Conservation (phyloP, 306 rosid genomes). For the Begonia peltatifolia region DNA sequence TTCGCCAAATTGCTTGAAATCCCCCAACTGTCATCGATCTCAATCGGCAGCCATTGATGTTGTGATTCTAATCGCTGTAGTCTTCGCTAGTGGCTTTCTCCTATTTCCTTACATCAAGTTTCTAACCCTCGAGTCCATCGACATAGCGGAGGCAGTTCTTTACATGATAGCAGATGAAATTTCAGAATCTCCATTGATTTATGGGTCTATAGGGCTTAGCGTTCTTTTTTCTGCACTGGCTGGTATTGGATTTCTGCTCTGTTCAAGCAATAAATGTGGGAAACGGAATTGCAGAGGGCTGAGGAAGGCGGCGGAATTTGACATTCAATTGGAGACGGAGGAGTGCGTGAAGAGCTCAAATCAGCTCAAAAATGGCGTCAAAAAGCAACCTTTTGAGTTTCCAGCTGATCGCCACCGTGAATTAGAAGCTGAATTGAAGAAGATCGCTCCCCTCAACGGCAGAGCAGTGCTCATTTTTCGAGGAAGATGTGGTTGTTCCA, state of each 20-base stretch:
- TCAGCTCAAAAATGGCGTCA: slow-evolving; percentile 33
- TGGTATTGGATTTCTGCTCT: slow-evolving; percentile 52
- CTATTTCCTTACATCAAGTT: slow-evolving; percentile 50
- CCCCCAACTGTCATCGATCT: slow-evolving; percentile 58
- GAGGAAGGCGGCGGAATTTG: slow-evolving; percentile 72
- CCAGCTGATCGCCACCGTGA: slow-evolving; percentile 85
- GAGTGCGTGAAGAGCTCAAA: slow-evolving; percentile 76
- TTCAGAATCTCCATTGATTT: slow-evolving; percentile 51
- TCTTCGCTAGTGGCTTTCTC: slow-evolving; percentile 51
- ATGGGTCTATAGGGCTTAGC: slow-evolving; percentile 47
- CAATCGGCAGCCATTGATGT: slow-evolving; percentile 64
- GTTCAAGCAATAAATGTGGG: slow-evolving; percentile 60
- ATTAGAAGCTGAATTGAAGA: slow-evolving; percentile 86
- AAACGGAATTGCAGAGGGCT: slow-evolving; percentile 76
- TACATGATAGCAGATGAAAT: slow-evolving; percentile 56
- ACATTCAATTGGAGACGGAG: slow-evolving; percentile 91
- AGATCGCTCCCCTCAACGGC: slow-evolving; percentile 92
- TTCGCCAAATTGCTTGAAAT: slow-evolving; percentile 35
- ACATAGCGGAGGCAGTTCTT: slow-evolving; percentile 16
- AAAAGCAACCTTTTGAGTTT: slow-evolving; percentile 67
- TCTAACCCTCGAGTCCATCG: slow-evolving; percentile 18
- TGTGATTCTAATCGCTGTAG: slow-evolving; percentile 52
- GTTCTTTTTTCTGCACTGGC: slow-evolving; percentile 50
- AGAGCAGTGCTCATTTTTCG: slow-evolving; percentile 74
- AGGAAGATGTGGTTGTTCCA: slow-evolving; percentile 93